phyloP scores from a whole-genome alignment of 495 filamentous ascomycete genomes.

The Astrothelium macrocarpum region DNA sequence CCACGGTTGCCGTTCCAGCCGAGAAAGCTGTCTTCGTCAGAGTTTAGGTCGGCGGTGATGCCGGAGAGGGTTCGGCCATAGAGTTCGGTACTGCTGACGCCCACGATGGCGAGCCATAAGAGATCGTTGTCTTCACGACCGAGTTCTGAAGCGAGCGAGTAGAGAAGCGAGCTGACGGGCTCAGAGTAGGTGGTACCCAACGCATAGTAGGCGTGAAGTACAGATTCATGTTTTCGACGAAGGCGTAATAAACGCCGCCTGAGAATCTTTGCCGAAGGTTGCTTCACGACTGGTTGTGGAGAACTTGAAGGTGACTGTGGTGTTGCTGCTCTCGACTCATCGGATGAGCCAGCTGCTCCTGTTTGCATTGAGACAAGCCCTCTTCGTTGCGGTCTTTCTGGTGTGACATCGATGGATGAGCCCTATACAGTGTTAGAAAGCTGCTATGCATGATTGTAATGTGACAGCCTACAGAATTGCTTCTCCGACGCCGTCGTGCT shows the following conservation, averaged over 20 bases:
- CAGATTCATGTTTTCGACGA: conserved; percentile 62
- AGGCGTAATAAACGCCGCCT: conserved; percentile 62
- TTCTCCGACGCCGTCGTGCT: conserved; percentile 68
- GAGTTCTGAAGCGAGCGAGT: conserved; percentile 87
- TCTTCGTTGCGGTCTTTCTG: conserved; percentile 28
- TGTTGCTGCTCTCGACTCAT: conserved; percentile 37
- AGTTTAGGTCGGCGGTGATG: conserved; percentile 52
- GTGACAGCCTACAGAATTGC: conserved; percentile 62
- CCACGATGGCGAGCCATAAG: conserved; percentile 89
- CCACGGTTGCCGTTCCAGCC: conserved; percentile 79
- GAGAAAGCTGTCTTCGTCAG: conserved; percentile 43
- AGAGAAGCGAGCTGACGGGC: conserved; percentile 85
- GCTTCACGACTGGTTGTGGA: conserved; percentile 48
- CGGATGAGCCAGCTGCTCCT: conserved; percentile 25
- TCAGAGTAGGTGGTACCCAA: conserved; percentile 87
- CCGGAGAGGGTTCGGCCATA: conserved; percentile 78
- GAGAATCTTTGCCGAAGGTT: conserved; percentile 57
- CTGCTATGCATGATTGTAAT: not conserved
- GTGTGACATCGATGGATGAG: conserved; percentile 41
- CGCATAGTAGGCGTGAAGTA: conserved; percentile 70
- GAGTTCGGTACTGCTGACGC: conserved; percentile 81
- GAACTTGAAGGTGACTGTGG: conserved; percentile 43
- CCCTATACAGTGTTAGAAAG: conserved; percentile 41
- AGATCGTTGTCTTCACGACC: conserved; percentile 95
- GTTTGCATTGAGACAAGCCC: not conserved